These are phyloP conservation scores for Exobasidium cylindrosporum DNA, from an alignment of 1,284 basidiomycete genomes.

Conservation along the genomic window DNA sequence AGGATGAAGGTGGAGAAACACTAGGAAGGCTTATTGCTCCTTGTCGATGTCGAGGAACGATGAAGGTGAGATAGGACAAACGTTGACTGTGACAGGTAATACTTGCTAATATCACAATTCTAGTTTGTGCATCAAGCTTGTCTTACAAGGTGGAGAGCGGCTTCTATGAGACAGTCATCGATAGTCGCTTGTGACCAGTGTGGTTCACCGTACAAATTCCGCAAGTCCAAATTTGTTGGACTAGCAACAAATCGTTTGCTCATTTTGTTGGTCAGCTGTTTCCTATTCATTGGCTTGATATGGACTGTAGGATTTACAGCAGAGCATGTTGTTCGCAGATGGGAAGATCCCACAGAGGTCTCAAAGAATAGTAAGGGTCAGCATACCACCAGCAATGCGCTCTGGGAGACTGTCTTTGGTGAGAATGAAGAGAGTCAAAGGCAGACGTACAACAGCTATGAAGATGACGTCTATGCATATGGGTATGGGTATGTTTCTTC, in stretches of 20 bases:
- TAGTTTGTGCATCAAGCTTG: slow-evolving; percentile 50
- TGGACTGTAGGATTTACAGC: slow-evolving; percentile 28
- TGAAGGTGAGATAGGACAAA: no score
- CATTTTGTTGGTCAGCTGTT: slow-evolving; percentile 28
- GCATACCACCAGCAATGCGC: background rate
- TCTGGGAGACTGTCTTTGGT: background rate
- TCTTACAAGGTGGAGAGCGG: slow-evolving; percentile 38
- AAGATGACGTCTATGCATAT: slow-evolving; percentile 12
- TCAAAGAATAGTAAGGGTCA: background rate
- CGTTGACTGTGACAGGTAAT: no score
- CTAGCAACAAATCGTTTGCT: slow-evolving; percentile 30
- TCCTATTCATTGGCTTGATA: slow-evolving; percentile 30
- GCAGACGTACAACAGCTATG: slow-evolving; percentile 26
- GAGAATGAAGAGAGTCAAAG: slow-evolving; percentile 1
- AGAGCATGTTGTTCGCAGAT: slow-evolving; percentile 25
- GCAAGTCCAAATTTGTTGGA: slow-evolving; percentile 33
- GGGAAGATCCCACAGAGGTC: slow-evolving; percentile 12
- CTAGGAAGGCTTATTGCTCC: slow-evolving; percentile 23
- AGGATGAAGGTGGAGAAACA: slow-evolving; percentile 8
- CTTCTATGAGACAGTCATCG: slow-evolving; percentile 30
- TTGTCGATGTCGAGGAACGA: slow-evolving; percentile 47
- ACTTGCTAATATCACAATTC: no score
- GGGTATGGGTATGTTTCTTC: slow-evolving; percentile 23
- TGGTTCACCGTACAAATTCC: slow-evolving; percentile 40
- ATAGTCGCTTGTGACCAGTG: slow-evolving; percentile 45